phyloP scores from a whole-genome alignment of 208 protist species.

The Leishmania turanica region DNA sequence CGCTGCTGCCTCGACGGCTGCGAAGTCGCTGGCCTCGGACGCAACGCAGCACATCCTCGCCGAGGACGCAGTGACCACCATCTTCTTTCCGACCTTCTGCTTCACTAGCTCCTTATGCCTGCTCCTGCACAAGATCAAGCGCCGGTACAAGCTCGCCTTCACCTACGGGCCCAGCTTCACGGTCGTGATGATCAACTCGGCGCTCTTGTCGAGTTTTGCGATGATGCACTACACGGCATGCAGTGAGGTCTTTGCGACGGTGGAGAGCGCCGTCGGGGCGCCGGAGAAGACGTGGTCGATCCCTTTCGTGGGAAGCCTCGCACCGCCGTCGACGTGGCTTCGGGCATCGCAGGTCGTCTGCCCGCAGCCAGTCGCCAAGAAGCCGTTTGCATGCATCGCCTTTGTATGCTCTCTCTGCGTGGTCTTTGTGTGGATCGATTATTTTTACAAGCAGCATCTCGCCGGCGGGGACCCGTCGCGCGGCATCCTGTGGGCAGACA shows the following conservation, averaged over 20 bases:
- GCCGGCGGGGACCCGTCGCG: conserved; percentile 65
- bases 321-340: not conserved
- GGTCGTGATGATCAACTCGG: conserved; percentile 68
- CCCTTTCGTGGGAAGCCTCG: not conserved
- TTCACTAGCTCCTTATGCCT: conserved; percentile 51
- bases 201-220: conserved; percentile 65
- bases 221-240: conserved; percentile 69
- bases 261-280: conserved; percentile 5
- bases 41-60: conserved; percentile 14
- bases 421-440: conserved; percentile 60
- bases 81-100: conserved; percentile 83
- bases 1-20: not conserved
- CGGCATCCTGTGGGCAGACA: conserved; percentile 76
- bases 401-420: conserved; percentile 51
- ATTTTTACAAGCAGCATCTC: conserved; percentile 59
- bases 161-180: conserved; percentile 68
- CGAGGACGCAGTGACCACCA: conserved; percentile 35
- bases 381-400: conserved; percentile 37
- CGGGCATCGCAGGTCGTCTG: conserved; percentile 15
- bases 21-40: not conserved
- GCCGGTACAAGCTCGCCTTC: conserved; percentile 51
- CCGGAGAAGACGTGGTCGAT: conserved; percentile 5
- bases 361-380: conserved; percentile 13
- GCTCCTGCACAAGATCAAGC: conserved; percentile 75
- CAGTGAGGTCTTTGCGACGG: conserved; percentile 35